These are phyloP conservation scores for Austroboletus eburneus DNA, from an alignment of 768 basidiomycete genomes.

Conservation along the genomic window DNA sequence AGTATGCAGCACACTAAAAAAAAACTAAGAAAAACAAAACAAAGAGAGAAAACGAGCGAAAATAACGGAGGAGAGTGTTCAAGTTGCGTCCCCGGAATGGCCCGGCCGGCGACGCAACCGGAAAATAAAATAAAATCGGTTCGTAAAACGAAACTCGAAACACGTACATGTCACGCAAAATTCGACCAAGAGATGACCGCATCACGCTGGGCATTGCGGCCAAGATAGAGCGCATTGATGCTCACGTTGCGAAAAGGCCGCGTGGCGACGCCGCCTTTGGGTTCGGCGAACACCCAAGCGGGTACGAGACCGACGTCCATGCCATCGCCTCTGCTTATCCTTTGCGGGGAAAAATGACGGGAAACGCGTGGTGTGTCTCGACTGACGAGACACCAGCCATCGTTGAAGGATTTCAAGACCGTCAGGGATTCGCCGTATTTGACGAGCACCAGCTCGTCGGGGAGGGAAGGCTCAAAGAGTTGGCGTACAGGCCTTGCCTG, in stretches of 20 bases:
- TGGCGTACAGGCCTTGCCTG: slow-evolving; percentile 56
- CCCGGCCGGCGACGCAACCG: background rate
- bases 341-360: slow-evolving; percentile 12
- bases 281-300: slow-evolving; percentile 70
- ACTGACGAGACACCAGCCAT: slow-evolving; percentile 77
- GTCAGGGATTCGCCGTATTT: slow-evolving; percentile 55
- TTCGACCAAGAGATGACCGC: slow-evolving; percentile 60
- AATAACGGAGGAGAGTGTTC: background rate
- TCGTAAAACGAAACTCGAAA: background rate
- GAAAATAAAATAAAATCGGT: background rate
- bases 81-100: background rate
- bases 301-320: slow-evolving; percentile 71
- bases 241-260: slow-evolving; percentile 62
- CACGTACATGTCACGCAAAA: slow-evolving; percentile 2
- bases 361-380: slow-evolving; percentile 44
- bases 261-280: slow-evolving; percentile 53
- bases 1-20: no score
- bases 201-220: slow-evolving; percentile 37
- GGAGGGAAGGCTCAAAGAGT: slow-evolving; percentile 62
- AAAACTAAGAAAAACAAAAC: background rate
- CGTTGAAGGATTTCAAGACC: slow-evolving; percentile 65
- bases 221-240: slow-evolving; percentile 45
- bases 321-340: slow-evolving; percentile 28
- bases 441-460: slow-evolving; percentile 63
- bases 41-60: background rate